phyloP scores from a whole-genome alignment of 495 filamentous ascomycete genomes.

The Xylaria bambusicola region DNA sequence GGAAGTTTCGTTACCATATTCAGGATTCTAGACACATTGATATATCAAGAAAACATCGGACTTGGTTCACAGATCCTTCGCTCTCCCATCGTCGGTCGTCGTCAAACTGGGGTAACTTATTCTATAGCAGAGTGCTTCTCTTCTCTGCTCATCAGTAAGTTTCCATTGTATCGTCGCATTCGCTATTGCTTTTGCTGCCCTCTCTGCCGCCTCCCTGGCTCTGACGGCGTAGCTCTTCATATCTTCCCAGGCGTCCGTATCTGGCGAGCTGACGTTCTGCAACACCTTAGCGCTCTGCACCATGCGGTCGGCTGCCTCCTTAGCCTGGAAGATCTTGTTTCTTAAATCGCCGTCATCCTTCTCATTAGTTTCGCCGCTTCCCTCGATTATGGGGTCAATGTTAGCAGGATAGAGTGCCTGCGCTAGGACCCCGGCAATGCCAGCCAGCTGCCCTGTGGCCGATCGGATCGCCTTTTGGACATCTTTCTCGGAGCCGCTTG shows the following conservation, averaged over 20 bases:
- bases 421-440: slow-evolving; percentile 4
- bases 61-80: background rate
- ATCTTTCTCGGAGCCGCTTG: background rate
- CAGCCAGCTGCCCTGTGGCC: slow-evolving; percentile 8
- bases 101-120: background rate
- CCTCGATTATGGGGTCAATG: no score
- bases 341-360: background rate
- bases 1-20: no score
- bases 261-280: background rate
- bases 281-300: slow-evolving; percentile 6
- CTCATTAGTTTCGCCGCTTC: background rate
- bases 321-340: slow-evolving; percentile 1
- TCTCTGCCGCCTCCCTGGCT: slow-evolving; percentile 5
- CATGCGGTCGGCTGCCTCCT: slow-evolving; percentile 6
- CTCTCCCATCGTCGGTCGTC: background rate
- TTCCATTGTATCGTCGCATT: slow-evolving; percentile 12
- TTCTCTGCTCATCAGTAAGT: slow-evolving; percentile 13
- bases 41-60: no score
- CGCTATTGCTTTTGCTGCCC: slow-evolving; percentile 3
- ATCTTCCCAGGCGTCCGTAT: background rate
- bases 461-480: background rate
- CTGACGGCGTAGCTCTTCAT: slow-evolving; percentile 1
- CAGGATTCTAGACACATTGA: no score
- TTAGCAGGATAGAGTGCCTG: background rate
- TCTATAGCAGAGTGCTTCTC: slow-evolving; percentile 8